These are phyloP conservation scores for Neoboletus brunneissimus DNA, from an alignment of 768 basidiomycete genomes.

Conservation along the genomic window DNA sequence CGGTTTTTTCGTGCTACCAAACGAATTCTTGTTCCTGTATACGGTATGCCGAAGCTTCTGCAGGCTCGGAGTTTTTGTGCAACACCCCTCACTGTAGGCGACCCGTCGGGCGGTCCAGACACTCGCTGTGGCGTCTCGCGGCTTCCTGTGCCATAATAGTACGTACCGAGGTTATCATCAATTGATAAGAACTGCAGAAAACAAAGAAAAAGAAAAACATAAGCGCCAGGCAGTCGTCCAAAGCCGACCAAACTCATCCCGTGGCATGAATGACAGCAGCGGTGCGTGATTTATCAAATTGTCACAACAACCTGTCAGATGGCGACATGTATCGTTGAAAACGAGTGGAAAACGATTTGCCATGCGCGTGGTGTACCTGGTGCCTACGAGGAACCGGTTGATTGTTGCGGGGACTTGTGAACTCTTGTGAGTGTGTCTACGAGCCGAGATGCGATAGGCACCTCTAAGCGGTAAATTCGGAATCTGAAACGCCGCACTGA, in stretches of 20 bases:
- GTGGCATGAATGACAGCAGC: background rate
- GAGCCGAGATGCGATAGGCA: background rate
- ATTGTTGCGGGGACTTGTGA: background rate
- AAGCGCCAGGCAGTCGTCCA: background rate
- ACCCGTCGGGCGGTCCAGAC: background rate
- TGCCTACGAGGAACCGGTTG: background rate
- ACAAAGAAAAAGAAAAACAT: background rate
- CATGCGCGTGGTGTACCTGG: background rate
- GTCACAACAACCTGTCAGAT: background rate
- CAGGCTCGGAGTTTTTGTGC: background rate
- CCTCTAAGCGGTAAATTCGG: background rate
- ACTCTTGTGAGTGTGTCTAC: background rate
- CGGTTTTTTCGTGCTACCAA: background rate
- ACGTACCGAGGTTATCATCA: background rate
- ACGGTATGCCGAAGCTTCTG: background rate
- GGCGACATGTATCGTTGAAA: background rate
- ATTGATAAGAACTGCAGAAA: background rate
- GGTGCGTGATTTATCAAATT: background rate
- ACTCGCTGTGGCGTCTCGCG: background rate
- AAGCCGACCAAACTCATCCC: background rate
- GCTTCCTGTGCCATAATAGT: background rate
- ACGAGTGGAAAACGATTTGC: background rate
- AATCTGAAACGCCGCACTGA: background rate
- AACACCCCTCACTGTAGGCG: background rate
- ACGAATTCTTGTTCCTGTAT: background rate